phyloP scores from a whole-genome alignment of 116 monocot species.

The Trichopus zeylanicus region DNA sequence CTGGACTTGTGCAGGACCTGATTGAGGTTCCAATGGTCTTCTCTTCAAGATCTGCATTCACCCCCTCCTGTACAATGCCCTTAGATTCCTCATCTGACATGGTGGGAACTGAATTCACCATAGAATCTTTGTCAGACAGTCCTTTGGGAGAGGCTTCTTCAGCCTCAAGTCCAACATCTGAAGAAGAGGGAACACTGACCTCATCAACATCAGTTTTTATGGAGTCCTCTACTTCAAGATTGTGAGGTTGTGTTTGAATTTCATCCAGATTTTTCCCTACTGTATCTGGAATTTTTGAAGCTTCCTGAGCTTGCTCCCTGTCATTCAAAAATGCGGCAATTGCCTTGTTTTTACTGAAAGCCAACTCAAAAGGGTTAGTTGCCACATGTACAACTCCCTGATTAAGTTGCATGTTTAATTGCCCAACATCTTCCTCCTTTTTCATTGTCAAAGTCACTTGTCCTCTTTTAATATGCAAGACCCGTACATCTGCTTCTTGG shows the following conservation, averaged over 20 bases:
- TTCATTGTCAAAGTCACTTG: constrained; percentile 91
- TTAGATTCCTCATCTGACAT: too few relatives aligned
- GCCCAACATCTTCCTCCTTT: constrained; percentile 65
- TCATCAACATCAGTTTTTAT: constrained; percentile 1
- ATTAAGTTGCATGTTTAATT: constrained; percentile 57
- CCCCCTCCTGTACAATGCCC: too few relatives aligned
- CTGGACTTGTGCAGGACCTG: background rate
- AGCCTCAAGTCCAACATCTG: constrained; percentile 6
- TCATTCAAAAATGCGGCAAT: constrained; percentile 74
- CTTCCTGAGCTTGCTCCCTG: constrained; percentile 31
- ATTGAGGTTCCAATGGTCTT: background rate
- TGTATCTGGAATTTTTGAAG: constrained; percentile 8
- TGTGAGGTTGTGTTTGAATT: background rate
- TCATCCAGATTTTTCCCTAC: constrained; percentile 13
- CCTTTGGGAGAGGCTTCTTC: constrained; percentile 12
- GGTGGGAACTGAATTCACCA: constrained; percentile 9
- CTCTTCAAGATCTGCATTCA: background rate
- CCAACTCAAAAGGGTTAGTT: constrained; percentile 73
- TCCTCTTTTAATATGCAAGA: constrained; percentile 65
- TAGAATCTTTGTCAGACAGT: constrained; percentile 10
- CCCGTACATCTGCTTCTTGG: constrained; percentile 63
- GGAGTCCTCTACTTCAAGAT: constrained; percentile 10
- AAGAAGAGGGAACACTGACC: background rate
- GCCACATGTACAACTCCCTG: constrained; percentile 56
- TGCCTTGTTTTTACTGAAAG: constrained; percentile 83